Evolutionary conservation across 257 asterid genomes (phyloP).

Genomic region (Salvia miltiorrhiza): DNA sequence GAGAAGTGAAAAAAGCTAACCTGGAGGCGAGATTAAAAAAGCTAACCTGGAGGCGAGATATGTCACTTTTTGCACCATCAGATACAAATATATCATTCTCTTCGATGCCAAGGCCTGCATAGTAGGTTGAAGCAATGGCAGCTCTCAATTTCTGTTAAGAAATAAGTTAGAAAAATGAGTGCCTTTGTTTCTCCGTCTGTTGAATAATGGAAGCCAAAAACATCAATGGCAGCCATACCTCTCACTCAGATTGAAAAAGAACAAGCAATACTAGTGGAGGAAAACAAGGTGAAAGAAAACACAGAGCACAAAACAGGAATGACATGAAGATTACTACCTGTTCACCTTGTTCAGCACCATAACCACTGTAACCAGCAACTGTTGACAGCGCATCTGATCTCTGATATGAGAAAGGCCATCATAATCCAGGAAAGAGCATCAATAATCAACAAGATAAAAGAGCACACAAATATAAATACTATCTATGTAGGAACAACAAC

Average conservation of each 20-base stretch:
- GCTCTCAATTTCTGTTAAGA: conserved; percentile 69
- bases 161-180: background rate
- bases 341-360: conserved; percentile 99
- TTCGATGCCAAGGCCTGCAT: conserved; percentile 79
- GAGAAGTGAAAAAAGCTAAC: conserved; percentile 33
- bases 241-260: background rate
- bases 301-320: background rate
- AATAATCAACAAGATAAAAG: background rate
- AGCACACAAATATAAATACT: background rate
- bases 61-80: conserved; percentile 99
- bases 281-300: background rate
- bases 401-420: conserved; percentile 35
- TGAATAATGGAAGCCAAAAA: background rate
- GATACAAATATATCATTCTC: conserved; percentile 93
- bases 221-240: background rate
- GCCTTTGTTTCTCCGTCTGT: background rate
- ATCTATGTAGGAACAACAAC: conserved; percentile 2
- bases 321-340: conserved; percentile 37
- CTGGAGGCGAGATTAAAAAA: conserved; percentile 55
- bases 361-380: conserved; percentile 80
- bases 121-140: conserved; percentile 81
- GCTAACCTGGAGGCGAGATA: conserved; percentile 91
- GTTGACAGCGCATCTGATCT: conserved; percentile 74
- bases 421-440: conserved; percentile 12
- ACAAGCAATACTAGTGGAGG: conserved; percentile 3